A percentile compares a stretch with the other conserved stretches of the same genome.
These are phyloP conservation scores for Prunus dulcis DNA, from an alignment of 306 rosid species.

Conservation along the genomic window DNA sequence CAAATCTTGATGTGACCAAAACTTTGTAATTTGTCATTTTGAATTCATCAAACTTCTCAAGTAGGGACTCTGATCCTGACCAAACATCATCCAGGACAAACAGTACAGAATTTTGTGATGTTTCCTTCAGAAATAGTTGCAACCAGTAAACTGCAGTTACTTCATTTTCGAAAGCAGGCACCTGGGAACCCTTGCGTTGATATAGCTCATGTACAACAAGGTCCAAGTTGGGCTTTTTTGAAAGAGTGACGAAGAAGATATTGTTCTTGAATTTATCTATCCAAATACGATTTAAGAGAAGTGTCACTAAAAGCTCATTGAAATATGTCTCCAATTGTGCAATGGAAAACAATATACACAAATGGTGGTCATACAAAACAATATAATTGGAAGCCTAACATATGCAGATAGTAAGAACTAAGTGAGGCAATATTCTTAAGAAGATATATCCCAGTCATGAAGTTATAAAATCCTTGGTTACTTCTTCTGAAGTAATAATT, in stretches of 20 bases:
- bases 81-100: conserved; percentile 26
- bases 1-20: conserved; percentile 7
- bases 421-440: too few species aligned
- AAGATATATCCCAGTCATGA: too few species aligned
- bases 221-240: conserved; percentile 42
- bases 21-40: conserved; percentile 33
- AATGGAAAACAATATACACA: too few species aligned
- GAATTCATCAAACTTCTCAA: conserved; percentile 30
- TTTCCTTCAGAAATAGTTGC: conserved; percentile 1
- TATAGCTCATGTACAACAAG: conserved; percentile 35
- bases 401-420: too few species aligned
- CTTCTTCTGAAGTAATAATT: too few species aligned
- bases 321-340: background rate
- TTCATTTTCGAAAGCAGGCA: conserved; percentile 32
- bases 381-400: too few species aligned
- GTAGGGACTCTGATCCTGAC: conserved; percentile 4
- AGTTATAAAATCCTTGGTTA: too few species aligned
- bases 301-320: background rate
- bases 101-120: background rate
- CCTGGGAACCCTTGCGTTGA: conserved; percentile 21
- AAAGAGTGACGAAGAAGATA: conserved; percentile 50
- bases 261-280: conserved; percentile 48
- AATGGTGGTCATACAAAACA: too few species aligned
- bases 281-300: conserved; percentile 16
- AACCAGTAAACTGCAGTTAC: conserved; percentile 18